Evolutionary conservation across 441 rosid species (phyloP).

Genomic region (Erodium moschatum): DNA sequence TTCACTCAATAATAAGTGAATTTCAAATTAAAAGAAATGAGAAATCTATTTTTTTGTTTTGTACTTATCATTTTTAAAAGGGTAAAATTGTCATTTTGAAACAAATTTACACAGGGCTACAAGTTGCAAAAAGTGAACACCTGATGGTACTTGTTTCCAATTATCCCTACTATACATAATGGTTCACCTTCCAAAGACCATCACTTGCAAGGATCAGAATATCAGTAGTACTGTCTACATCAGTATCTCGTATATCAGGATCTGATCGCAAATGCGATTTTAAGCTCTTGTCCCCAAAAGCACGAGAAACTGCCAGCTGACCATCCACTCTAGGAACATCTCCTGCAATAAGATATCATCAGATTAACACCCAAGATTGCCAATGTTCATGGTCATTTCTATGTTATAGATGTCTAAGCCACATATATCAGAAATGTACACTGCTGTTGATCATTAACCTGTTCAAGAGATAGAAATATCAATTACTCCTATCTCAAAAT

Average conservation of each 20-base stretch:
- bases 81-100: no score
- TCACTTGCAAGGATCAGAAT: constrained; percentile 76
- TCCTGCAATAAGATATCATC: constrained; percentile 35
- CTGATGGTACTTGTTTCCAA: no score
- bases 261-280: constrained; percentile 84
- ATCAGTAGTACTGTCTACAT: constrained; percentile 39
- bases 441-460: neutral
- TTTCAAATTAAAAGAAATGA: no score
- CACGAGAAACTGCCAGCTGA: constrained; percentile 90
- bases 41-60: no score
- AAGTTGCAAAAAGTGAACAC: no score
- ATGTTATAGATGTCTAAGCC: neutral
- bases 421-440: neutral
- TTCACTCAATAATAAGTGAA: no score
- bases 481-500: neutral
- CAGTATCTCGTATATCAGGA: constrained; percentile 49
- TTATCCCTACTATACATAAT: neutral
- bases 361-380: constrained; percentile 6
- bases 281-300: constrained; percentile 87
- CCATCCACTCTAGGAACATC: constrained; percentile 93
- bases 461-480: neutral
- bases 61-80: no score
- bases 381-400: neutral
- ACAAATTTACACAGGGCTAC: no score
- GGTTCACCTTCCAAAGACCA: constrained; percentile 86